Evolutionary conservation across 176 grass and related monocot species (phyloP).

Genomic region (Thinopyrum elongatum): DNA sequence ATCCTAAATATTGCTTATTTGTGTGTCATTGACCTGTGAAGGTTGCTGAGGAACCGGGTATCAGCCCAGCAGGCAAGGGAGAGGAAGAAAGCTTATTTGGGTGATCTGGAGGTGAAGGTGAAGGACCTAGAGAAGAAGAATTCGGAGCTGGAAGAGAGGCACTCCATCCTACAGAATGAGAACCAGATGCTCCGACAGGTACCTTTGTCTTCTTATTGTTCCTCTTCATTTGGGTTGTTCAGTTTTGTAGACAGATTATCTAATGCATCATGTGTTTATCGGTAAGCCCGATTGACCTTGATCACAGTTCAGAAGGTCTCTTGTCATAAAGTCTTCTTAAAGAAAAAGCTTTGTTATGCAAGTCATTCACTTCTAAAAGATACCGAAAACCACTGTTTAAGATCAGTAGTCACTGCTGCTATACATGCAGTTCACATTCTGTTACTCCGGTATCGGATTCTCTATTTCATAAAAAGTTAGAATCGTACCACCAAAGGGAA

Average conservation of each 20-base stretch:
- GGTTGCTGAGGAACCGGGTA: slow-evolving; percentile 83
- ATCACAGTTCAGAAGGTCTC: background rate
- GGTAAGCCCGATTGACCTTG: background rate
- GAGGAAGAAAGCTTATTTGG: slow-evolving; percentile 86
- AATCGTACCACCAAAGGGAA: background rate
- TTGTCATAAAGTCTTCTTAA: background rate
- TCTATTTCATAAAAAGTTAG: background rate
- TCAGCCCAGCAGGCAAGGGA: slow-evolving; percentile 88
- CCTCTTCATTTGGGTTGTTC: background rate
- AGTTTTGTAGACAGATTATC: background rate
- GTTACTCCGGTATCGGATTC: background rate
- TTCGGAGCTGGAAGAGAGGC: slow-evolving; percentile 66
- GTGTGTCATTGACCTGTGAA: slow-evolving; percentile 24
- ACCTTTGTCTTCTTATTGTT: background rate
- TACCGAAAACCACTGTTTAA: background rate
- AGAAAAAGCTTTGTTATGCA: background rate
- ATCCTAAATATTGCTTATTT: slow-evolving; percentile 11
- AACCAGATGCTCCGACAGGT: slow-evolving; percentile 93
- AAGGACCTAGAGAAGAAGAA: slow-evolving; percentile 79
- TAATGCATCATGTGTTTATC: background rate
- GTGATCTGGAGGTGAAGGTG: slow-evolving; percentile 67
- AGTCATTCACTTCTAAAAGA: background rate
- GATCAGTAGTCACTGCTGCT: background rate
- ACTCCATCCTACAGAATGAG: slow-evolving; percentile 83
- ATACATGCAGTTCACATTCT: background rate